These are phyloP conservation scores for Coemansia sp. DNA, from an alignment of 192 early-diverging fungal genomes.

Conservation along the genomic window DNA sequence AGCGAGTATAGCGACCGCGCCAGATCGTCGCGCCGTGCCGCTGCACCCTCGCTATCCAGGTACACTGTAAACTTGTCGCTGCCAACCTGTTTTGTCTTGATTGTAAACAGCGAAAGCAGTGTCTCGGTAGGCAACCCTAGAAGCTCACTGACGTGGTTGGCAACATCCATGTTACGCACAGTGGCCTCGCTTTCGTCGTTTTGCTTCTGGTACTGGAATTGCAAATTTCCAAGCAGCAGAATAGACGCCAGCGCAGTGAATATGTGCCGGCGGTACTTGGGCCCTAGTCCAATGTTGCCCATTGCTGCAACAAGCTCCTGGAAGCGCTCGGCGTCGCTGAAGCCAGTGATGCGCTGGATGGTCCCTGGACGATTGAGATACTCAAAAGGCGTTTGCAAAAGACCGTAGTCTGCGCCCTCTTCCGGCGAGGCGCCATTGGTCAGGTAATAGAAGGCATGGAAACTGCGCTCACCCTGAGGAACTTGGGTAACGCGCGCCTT, in stretches of 20 bases:
- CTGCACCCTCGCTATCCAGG: conserved; percentile 70
- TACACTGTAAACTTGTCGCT: conserved; percentile 81
- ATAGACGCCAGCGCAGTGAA: conserved; percentile 83
- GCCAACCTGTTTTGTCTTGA: conserved; percentile 79
- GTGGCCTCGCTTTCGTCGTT: conserved; percentile 77
- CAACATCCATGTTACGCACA: conserved; percentile 72
- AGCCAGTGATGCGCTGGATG: conserved; percentile 57
- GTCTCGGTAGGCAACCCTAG: conserved; percentile 72
- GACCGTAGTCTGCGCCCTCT: conserved; percentile 64
- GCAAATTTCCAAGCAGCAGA: conserved; percentile 83
- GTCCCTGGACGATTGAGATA: conserved; percentile 60
- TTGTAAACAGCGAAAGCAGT: conserved; percentile 76
- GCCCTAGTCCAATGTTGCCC: conserved; percentile 81
- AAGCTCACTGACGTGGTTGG: conserved; percentile 77
- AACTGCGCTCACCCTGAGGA: conserved; percentile 73
- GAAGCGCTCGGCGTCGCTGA: conserved; percentile 65
- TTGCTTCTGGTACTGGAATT: conserved; percentile 70
- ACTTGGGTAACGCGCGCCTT: conserved; percentile 75
- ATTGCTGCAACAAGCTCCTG: conserved; percentile 74
- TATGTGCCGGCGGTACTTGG: conserved; percentile 78
- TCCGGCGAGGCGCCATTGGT: conserved; percentile 73
- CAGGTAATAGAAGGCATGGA: conserved; percentile 95
- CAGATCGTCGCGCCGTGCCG: conserved; percentile 68
- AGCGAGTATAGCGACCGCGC: conserved; percentile 78
- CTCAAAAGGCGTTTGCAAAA: conserved; percentile 47